phyloP scores from a whole-genome alignment of 768 basidiomycete genomes.

The Termitomyces eurrhizus region DNA sequence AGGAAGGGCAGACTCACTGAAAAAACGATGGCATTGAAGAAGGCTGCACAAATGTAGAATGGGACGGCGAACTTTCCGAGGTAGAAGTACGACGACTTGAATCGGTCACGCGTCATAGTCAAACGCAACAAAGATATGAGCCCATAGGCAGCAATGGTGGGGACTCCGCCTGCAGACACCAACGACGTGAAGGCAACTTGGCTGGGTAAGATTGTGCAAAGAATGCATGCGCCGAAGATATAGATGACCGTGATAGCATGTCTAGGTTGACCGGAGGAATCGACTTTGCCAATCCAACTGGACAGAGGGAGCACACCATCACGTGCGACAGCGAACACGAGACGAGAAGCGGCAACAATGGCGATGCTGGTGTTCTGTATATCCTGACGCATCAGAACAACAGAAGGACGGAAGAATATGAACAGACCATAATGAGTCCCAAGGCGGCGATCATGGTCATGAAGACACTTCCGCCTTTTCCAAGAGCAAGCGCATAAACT shows the following conservation, averaged over 20 bases:
- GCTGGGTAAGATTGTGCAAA: constrained; percentile 89
- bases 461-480: constrained; percentile 73
- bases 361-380: constrained; percentile 79
- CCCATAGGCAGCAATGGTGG: constrained; percentile 86
- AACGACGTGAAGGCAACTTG: constrained; percentile 91
- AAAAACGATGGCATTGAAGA: constrained; percentile 76
- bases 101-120: constrained; percentile 72
- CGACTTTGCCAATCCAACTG: constrained; percentile 76
- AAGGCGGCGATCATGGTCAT: constrained; percentile 84
- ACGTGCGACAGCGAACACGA: constrained; percentile 91
- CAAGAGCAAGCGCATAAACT: constrained; percentile 80
- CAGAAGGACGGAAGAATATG: neutral
- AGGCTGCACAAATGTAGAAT: constrained; percentile 62
- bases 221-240: constrained; percentile 64
- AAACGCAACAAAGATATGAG: constrained; percentile 75
- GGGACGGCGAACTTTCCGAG: constrained; percentile 63
- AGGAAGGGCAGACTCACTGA: constrained; percentile 43
- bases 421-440: constrained; percentile 77
- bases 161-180: constrained; percentile 80
- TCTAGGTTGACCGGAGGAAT: constrained; percentile 65
- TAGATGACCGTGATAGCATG: constrained; percentile 89
- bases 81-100: constrained; percentile 69
- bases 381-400: neutral
- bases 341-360: constrained; percentile 83
- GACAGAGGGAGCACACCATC: constrained; percentile 88